These are phyloP conservation scores for Corymbia citriodora DNA, from an alignment of 441 rosid species.

Conservation along the genomic window DNA sequence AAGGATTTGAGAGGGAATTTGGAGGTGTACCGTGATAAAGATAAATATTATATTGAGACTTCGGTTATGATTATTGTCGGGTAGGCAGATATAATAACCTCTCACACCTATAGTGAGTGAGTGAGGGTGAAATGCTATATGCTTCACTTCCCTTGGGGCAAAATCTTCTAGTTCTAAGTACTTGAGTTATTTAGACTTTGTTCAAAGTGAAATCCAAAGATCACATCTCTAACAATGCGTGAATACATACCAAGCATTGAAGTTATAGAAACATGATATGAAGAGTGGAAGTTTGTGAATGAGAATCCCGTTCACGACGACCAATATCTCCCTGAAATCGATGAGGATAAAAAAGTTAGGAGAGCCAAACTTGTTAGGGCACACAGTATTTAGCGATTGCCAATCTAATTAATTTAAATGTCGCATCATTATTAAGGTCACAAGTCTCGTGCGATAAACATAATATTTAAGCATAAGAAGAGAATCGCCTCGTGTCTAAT, in stretches of 20 bases:
- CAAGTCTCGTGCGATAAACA: fast-evolving
- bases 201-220: not conserved
- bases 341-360: not conserved
- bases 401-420: not conserved
- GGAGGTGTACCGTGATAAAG: too few species aligned
- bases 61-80: too few species aligned
- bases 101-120: too few species aligned
- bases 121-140: too few species aligned
- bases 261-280: not conserved
- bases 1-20: too few species aligned
- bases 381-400: not conserved
- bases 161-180: too few species aligned
- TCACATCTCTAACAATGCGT: fast-evolving
- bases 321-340: not conserved
- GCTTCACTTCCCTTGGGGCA: too few species aligned
- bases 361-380: not conserved
- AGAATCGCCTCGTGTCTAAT: too few species aligned
- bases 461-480: too few species aligned
- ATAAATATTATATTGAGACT: too few species aligned
- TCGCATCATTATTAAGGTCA: not conserved
- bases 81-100: too few species aligned
- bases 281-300: fast-evolving
- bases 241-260: fast-evolving
- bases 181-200: too few species aligned
- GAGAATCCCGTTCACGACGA: fast-evolving